Evolutionary conservation across 2,329 filamentous ascomycete genomes (phyloP).

Genomic region (Zymoseptoria crescenta): DNA sequence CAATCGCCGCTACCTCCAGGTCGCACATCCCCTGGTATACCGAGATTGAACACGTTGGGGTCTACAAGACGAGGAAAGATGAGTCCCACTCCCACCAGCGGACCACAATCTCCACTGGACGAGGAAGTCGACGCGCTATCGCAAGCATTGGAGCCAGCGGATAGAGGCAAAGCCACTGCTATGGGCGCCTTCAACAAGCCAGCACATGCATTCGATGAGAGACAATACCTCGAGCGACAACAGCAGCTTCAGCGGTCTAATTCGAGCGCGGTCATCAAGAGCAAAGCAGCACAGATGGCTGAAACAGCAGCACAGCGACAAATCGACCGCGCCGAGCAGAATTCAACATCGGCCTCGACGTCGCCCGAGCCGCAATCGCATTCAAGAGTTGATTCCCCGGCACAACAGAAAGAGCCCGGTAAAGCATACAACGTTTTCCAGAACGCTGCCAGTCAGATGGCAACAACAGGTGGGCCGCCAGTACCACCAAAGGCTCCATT

Average conservation of each 20-base stretch:
- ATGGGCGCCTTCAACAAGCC: conserved; percentile 67
- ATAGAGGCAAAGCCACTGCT: conserved; percentile 74
- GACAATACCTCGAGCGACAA: conserved; percentile 74
- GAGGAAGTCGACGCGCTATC: conserved; percentile 57
- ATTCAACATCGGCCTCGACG: conserved; percentile 12
- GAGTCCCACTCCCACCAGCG: conserved; percentile 33
- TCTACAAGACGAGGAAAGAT: conserved; percentile 31
- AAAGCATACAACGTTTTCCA: conserved; percentile 41
- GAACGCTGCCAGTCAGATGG: conserved; percentile 37
- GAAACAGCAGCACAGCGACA: conserved; percentile 20
- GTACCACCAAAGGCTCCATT: conserved; percentile 9
- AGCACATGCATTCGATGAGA: conserved; percentile 69
- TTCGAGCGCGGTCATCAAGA: conserved; percentile 18
- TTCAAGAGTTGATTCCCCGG: conserved; percentile 25
- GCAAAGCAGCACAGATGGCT: conserved; percentile 6
- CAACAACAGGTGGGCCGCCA: conserved; percentile 8
- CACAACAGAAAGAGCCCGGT: conserved; percentile 24
- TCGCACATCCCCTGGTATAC: conserved; percentile 30
- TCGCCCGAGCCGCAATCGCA: conserved; percentile 8
- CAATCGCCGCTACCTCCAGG: conserved; percentile 34
- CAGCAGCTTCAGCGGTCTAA: conserved; percentile 62
- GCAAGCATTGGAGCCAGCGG: conserved; percentile 62
- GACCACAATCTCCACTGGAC: conserved; percentile 49
- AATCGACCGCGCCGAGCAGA: conserved; percentile 17
- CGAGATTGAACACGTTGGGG: conserved; percentile 29